Evolutionary conservation across 2,329 filamentous ascomycete species (phyloP).

Genomic region (Venturia asperata): DNA sequence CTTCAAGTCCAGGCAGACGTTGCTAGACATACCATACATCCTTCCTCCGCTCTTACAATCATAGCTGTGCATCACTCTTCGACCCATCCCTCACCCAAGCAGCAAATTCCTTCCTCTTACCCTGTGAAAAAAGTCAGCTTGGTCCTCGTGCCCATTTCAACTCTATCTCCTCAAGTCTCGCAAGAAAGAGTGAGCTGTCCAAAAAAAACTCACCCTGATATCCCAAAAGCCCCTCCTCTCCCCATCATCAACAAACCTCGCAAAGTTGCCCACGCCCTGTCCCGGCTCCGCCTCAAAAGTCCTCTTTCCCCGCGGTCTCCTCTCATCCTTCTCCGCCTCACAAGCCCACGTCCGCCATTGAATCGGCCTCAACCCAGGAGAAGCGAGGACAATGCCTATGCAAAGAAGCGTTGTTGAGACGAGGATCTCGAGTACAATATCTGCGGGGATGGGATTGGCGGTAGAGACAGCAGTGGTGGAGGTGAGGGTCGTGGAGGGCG

Average conservation of each 20-base stretch:
- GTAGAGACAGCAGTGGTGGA: slow-evolving; percentile 22
- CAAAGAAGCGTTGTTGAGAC: slow-evolving; percentile 73
- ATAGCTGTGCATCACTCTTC: slow-evolving; percentile 15
- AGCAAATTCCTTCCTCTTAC: slow-evolving; percentile 67
- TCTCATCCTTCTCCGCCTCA: slow-evolving; percentile 71
- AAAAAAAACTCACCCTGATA: slow-evolving; percentile 56
- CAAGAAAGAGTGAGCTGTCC: slow-evolving; percentile 18
- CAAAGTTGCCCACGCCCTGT: slow-evolving; percentile 61
- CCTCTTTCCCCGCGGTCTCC: slow-evolving; percentile 48
- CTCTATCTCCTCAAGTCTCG: slow-evolving; percentile 27
- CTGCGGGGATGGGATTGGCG: slow-evolving; percentile 57
- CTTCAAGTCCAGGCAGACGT: neutral
- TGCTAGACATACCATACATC: slow-evolving; percentile 4
- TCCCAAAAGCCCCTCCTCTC: slow-evolving; percentile 79
- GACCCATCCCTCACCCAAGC: slow-evolving; percentile 53
- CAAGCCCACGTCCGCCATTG: slow-evolving; percentile 76
- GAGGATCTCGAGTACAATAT: slow-evolving; percentile 83
- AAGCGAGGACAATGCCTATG: slow-evolving; percentile 70
- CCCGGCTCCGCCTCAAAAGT: slow-evolving; percentile 59
- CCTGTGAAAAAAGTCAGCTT: slow-evolving; percentile 21
- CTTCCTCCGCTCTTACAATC: neutral
- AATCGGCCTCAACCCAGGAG: slow-evolving; percentile 75
- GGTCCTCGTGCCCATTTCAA: neutral
- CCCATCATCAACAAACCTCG: slow-evolving; percentile 55
- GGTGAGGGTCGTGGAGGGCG: slow-evolving; percentile 33